Conservation (phyloP, 2,329 filamentous ascomycete species). For the Rhynchosporium secalis region DNA sequence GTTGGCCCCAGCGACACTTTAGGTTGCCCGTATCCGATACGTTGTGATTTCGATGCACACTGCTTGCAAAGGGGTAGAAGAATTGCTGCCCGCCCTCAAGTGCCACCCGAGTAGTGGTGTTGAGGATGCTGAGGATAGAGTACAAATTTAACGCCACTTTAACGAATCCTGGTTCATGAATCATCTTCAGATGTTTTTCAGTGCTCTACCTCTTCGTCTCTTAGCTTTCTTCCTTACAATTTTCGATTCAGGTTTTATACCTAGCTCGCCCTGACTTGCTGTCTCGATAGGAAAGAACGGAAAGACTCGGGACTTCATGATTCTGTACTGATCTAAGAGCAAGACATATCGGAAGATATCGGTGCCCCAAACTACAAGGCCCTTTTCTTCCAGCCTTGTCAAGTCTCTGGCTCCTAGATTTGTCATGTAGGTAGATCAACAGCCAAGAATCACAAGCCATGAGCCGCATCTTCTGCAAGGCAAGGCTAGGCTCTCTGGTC, state of each 20-base stretch:
- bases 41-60: too few species aligned
- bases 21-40: too few species aligned
- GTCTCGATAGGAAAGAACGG: background rate
- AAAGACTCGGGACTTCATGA: background rate
- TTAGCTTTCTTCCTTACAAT: background rate
- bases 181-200: too few species aligned
- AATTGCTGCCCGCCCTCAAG: too few species aligned
- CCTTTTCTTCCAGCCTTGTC: background rate
- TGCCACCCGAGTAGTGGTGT: too few species aligned
- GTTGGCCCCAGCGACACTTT: too few species aligned
- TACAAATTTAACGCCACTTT: too few species aligned
- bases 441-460: background rate
- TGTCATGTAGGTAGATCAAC: background rate
- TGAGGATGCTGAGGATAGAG: too few species aligned
- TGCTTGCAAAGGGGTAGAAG: too few species aligned
- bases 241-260: background rate
- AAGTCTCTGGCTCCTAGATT: background rate
- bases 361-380: background rate
- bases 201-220: too few species aligned
- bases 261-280: background rate
- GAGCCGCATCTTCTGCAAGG: background rate
- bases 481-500: too few species aligned
- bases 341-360: constrained; percentile 7
- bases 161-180: too few species aligned
- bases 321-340: background rate